Evolutionary conservation across 352 stramenopile species (phyloP), one percentile per base, ranked within the genome.

Genomic region (Phytophthora palmivora): DNA sequence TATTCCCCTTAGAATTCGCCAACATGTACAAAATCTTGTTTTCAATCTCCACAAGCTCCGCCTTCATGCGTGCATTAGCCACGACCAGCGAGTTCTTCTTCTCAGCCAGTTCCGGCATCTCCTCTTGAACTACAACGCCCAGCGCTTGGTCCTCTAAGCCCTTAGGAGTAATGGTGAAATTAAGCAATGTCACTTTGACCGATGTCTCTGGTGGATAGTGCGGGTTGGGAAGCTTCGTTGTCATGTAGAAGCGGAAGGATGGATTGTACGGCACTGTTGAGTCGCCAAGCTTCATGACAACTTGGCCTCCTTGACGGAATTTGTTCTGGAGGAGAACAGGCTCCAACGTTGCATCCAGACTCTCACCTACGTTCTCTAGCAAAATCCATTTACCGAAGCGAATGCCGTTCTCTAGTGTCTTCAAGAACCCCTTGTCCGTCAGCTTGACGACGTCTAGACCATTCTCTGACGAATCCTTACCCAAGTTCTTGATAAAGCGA

Each of bases 11-110:
- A 2, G 90, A 97, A 63, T 97, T 97, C 24, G 85, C 88, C 9
- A 98, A 71, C 84, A 98, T 95, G 69, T 94, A 97, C 62, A 98
- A 49, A 32, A 98, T 98, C 36, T 96, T 94, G 74, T 97, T 97
- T 55, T 98, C 92, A 51, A 98, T 96, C 61, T 98, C 92, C 19
- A 97, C 82, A 2, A 98, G 83, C 52, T 98, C 89, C 0, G 90
- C 90, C 33, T 97, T 97, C 89, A 97, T 97, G 15, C 87, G 80
- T 1, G 92, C 91, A 45, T 97, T 97, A 0, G 87, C 92, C 6
- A 97, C 84, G 11, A 98, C 91, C 10, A 98, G 78, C 30, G 85
- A 92, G 72, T 97, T 98, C 53, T 98, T 98, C 65, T 97, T 97
- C 70, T 97, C 91, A 2, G 95, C 90, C 21, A 98, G 66, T 63